These are phyloP conservation scores for Populus pruinosa DNA, from an alignment of 345 rosid genomes.

Conservation along the genomic window DNA sequence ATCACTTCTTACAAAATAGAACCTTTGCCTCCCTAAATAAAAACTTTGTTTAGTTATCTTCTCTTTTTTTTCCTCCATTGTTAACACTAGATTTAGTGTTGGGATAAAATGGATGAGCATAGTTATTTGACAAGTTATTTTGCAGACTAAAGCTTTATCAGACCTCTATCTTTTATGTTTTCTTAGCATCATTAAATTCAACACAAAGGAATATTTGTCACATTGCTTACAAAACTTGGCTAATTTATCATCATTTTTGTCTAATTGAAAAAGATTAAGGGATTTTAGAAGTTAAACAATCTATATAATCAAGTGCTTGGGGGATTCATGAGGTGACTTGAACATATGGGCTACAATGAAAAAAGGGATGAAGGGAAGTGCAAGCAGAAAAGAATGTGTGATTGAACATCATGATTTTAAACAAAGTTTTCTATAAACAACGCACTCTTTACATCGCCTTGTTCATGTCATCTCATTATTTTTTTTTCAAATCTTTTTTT, in stretches of 20 bases:
- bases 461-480: background rate
- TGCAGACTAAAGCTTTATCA: background rate
- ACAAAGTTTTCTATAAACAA: background rate
- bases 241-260: background rate
- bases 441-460: background rate
- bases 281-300: background rate
- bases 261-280: background rate
- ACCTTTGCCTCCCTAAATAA: constrained; percentile 19
- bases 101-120: constrained; percentile 4
- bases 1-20: constrained; percentile 2
- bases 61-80: background rate
- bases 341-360: constrained; percentile 17
- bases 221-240: background rate
- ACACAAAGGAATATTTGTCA: background rate
- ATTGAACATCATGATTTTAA: background rate
- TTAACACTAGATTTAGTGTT: constrained; percentile 3
- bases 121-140: constrained; percentile 14
- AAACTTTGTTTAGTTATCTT: constrained; percentile 16
- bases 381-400: background rate
- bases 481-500: background rate
- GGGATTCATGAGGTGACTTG: constrained; percentile 11
- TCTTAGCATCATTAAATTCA: background rate
- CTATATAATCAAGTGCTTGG: background rate
- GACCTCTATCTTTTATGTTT: background rate
- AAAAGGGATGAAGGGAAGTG: background rate